Conservation (phyloP, 345 rosid species). For the Populus simonii region DNA sequence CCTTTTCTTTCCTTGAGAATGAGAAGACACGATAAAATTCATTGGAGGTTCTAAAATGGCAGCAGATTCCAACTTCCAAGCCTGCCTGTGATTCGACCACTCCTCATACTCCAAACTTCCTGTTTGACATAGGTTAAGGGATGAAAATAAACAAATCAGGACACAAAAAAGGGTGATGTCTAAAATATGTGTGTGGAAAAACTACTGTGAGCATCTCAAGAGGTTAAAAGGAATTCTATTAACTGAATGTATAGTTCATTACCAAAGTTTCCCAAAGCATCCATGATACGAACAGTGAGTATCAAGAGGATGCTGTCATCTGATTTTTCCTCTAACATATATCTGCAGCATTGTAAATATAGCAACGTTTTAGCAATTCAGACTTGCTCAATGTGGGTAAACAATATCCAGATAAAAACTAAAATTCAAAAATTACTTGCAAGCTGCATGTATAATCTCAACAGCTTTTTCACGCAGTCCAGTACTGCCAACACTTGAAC, state of each 20-base stretch:
- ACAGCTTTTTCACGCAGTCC: conserved; percentile 87
- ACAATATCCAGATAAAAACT: background rate
- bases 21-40: conserved; percentile 78
- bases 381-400: conserved; percentile 2
- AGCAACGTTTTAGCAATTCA: conserved; percentile 20
- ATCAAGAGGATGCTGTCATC: conserved; percentile 96
- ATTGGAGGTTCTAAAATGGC: conserved; percentile 92
- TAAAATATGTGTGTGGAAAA: conserved; percentile 2
- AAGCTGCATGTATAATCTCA: conserved; percentile 63
- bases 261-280: conserved; percentile 95
- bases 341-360: conserved; percentile 47
- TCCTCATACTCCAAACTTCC: conserved; percentile 95
- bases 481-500: conserved; percentile 79
- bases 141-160: background rate
- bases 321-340: conserved; percentile 81
- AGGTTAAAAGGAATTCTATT: conserved; percentile 11
- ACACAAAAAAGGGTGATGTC: conserved; percentile 3
- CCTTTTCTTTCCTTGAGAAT: conserved; percentile 93
- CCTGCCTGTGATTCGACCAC: conserved; percentile 97
- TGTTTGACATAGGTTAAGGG: conserved; percentile 23
- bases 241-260: conserved; percentile 28
- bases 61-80: conserved; percentile 97
- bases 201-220: background rate
- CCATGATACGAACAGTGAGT: conserved; percentile 83
- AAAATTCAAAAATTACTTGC: conserved; percentile 68